Evolutionary conservation across 139 green algal genomes (phyloP).

Genomic region (Chlamydomonas schloesseri): DNA sequence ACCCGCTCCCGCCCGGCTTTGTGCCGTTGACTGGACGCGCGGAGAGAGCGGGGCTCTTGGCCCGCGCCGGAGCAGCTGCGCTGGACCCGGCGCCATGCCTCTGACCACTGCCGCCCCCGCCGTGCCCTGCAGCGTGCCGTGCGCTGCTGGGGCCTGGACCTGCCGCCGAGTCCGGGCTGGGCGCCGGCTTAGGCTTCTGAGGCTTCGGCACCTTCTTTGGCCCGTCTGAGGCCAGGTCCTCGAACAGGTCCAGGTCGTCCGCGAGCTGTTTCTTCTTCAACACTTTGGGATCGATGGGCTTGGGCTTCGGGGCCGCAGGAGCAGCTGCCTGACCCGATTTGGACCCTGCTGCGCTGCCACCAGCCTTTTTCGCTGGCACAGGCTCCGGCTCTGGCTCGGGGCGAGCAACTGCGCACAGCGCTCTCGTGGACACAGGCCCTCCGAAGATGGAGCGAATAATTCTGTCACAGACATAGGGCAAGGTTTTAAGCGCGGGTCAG

Average conservation of each 20-base stretch:
- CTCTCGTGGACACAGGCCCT: constrained; percentile 21
- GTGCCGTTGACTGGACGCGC: not conserved
- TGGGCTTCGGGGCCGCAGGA: not conserved
- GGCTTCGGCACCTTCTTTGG: constrained; percentile 10
- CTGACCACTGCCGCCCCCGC: not conserved
- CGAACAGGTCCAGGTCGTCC: constrained; percentile 31
- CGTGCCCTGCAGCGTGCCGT: not conserved
- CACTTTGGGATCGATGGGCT: constrained; percentile 35
- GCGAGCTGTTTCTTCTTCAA: constrained; percentile 18
- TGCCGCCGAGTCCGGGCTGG: not conserved
- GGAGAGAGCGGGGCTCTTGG: not conserved
- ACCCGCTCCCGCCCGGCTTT: not conserved
- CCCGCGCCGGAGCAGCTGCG: not conserved
- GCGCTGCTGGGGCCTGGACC: constrained; percentile 10
- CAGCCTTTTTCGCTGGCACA: not conserved
- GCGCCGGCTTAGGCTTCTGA: constrained; percentile 2
- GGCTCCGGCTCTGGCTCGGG: constrained; percentile 16
- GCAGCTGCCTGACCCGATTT: not conserved
- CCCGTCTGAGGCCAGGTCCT: constrained; percentile 29
- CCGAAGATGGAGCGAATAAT: constrained; percentile 33
- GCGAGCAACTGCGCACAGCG: not conserved
- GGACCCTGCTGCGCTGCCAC: not conserved
- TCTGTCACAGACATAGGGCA: too few relatives aligned
- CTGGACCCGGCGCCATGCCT: not conserved
- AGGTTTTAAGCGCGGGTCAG: too few relatives aligned